Base-by-base conservation (phyloP, 495 filamentous ascomycete species). In the Neurospora terricola region DNA sequence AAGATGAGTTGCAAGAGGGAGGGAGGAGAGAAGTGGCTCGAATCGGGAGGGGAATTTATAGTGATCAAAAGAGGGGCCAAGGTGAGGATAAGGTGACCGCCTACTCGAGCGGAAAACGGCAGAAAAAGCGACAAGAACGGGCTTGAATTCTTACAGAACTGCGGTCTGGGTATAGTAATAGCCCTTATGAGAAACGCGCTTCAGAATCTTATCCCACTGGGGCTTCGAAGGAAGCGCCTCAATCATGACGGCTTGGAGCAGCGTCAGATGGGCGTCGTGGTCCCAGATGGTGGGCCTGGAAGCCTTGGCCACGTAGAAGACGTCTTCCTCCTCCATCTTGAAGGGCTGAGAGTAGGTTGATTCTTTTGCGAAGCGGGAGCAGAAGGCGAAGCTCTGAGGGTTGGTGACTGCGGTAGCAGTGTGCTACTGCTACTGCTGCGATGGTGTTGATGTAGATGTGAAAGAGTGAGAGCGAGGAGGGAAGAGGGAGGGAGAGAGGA, bases 261-360 rank as follows among this genome's bases (percentile, higher is more conserved):
- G 73, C 12, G 77, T 72, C 18, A 80, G 72, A 42, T 81, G 81
- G n/a, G 80, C 77, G 10, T 79, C 77, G 23, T 78, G 69, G 18
- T 81, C 79, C 80, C 80, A 83, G n/a, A 38, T 68, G 16, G 80
- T 80, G 1, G 76, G 74, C 68, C 74, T 78, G 2, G 78, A 48
- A 73, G 78, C 80, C 8, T 37, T 77, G 9, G 27, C 27, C 5
- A 59, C 42, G 7, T n/a, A 36, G 40, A 23, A 66, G 2, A 27
- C n/a, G 2, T 39, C 30, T 6, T 37, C 36, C 2, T 40, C 69
- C 34, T 70, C 36, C 34, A 70, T 37, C 14, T 43, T 38, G n/a
- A 21, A 23, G 34, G 34, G 8, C 21, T 21, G 69, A 27, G 23
- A 4, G 40, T 14, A 70, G 14, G 3, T 5, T 70, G 69, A 70